Evolutionary conservation across 257 asterid genomes (phyloP), one percentile per base, ranked within the genome.

Genomic region (Primulina eburnea): DNA sequence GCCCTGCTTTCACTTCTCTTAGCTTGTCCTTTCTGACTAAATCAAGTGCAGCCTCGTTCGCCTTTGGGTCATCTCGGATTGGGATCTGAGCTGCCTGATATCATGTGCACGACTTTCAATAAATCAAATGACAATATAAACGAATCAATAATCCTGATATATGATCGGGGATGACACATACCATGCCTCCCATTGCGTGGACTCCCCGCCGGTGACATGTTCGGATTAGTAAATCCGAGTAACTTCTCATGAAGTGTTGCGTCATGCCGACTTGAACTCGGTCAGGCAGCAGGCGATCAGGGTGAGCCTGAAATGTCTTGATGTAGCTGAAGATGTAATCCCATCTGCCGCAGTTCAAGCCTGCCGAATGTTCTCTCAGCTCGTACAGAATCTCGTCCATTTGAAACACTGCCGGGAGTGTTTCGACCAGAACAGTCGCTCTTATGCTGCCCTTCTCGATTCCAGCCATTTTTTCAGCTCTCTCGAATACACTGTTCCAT

Each of bases 151-250:
- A 55, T 68, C 6, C 20, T 53, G 0, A 29, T 67, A 10, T 18
- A 24, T 47, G 37, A 67, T 6, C 11, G 11, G 60, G 17, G 16
- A 4, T 18, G 68, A 6, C 7, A 18, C 11, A n/a, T 9, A 86
- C 97, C 99, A 94, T 94, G 14, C 99, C 99, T 37, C 99, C 99
- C 97, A 94, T 91, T 65, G 96, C 99, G 8, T 91, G 99, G 6
- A 89, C 99, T 0, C 95, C 96, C 0, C 96, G 97, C 30, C 87
- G 70, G 62, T 91, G 99, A 64, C 99, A 94, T 0, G 99, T 91
- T 61, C 88, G 62, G 61, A 94, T 91, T 67, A 94, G 96, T 20
- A 86, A 74, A 73, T 90, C 92, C 0, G 97, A 93, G 89, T 93
- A 93, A 57, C 96, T 87, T 52, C 83, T 56, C 99, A 93, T 90